Evolutionary conservation across 108 stramenopile genomes (phyloP), one percentile per base, ranked within the genome.

Genomic region (Cylindrotheca fusiformis): DNA sequence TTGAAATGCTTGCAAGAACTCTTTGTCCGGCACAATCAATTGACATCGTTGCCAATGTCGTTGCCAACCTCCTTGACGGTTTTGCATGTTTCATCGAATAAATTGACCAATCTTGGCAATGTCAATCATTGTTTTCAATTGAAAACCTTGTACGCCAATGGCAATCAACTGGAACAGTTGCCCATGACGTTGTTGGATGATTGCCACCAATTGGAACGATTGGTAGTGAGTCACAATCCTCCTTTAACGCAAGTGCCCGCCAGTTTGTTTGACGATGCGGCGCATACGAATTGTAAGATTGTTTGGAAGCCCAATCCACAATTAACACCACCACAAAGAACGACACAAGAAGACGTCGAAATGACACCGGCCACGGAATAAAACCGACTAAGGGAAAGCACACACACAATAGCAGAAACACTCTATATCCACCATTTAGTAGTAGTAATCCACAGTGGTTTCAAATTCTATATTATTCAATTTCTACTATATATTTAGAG

Each of bases 41-140:
- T 87, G 19, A 53, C 14, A 5, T 4, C 26, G 14, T 44, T 84
- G 23, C 76, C 79, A 0, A 60, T 67, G 1, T 60, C 63, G 23
- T 60, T 82, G 4, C 79, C 79, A 21, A 19, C 20, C 10, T 70
- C 57, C 10, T 50, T 87, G 12, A 26, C 10, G 3, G 52, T 84
- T 25, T 30, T 87, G 18, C 75, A 78, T 45, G 29, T 87, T 19
- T 87, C 86, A 3, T 84, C 82, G 21, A 87, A 87, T 69, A 60
- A 52, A 20, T 53, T 87, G 30, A 49, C 48, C n/a, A n/a, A 23
- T 22, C 33, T 87, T 19, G 75, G 76, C 18, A 21, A 8, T 47
- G 27, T 33, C 4, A 19, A 20, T 3, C 31, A 65, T 19, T 72
- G 58, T 10, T 18, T 65, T 4, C 26, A 62, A 4, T 66, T 86